These are phyloP conservation scores for Apophysomyces ossiformis DNA, from an alignment of 371 early-diverging fungal species.

Conservation along the genomic window DNA sequence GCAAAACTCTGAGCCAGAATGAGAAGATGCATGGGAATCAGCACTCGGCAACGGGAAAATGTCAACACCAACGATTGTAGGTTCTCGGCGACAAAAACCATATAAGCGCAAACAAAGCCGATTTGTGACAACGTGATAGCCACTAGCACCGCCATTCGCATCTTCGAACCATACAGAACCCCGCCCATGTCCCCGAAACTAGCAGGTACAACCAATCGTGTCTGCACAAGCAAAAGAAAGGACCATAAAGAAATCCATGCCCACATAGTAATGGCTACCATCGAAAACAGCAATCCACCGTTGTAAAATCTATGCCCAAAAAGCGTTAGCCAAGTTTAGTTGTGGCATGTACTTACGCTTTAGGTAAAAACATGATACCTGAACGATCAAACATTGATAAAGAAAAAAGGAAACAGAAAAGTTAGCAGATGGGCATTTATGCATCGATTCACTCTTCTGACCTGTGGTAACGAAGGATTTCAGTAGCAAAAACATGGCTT, in stretches of 20 bases:
- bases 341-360: constrained; percentile 50
- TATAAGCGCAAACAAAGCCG: constrained; percentile 88
- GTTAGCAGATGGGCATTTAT: not conserved
- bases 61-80: constrained; percentile 70
- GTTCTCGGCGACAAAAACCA: constrained; percentile 87
- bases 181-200: constrained; percentile 76
- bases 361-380: constrained; percentile 81
- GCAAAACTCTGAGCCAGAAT: constrained; percentile 75
- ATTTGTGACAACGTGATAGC: constrained; percentile 86
- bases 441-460: constrained; percentile 4
- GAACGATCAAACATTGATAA: constrained; percentile 1
- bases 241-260: constrained; percentile 65
- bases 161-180: constrained; percentile 72
- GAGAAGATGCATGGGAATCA: constrained; percentile 60
- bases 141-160: constrained; percentile 73
- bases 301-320: constrained; percentile 59
- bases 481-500: constrained; percentile 82
- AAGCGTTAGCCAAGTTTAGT: not conserved
- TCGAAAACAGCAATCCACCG: constrained; percentile 70
- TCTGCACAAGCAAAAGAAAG: constrained; percentile 66
- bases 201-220: constrained; percentile 60
- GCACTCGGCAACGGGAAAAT: constrained; percentile 60
- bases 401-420: not conserved
- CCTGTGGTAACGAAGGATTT: constrained; percentile 92
- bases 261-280: constrained; percentile 54